Conservation (phyloP, 2,329 filamentous ascomycete genomes). For the Tolypocladium sp. region DNA sequence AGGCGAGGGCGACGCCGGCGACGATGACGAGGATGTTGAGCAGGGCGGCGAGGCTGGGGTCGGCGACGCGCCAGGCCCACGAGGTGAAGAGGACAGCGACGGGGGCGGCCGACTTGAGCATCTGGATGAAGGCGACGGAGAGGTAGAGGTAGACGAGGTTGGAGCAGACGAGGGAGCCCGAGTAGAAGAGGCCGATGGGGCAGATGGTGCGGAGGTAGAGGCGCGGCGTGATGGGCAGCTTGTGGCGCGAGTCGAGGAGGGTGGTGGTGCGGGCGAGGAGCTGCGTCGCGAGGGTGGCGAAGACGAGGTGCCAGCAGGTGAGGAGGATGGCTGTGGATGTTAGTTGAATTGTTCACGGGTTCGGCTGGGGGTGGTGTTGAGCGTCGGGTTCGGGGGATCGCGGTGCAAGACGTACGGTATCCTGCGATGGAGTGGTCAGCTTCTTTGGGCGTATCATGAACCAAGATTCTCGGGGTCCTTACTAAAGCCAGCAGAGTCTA, state of each 20-base stretch:
- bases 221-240: slow-evolving; percentile 49
- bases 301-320: slow-evolving; percentile 59
- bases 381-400: not conserved
- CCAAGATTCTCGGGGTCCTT: slow-evolving; percentile 21
- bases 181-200: slow-evolving; percentile 59
- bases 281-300: slow-evolving; percentile 58
- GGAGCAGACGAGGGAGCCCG: slow-evolving; percentile 55
- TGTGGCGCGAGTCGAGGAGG: slow-evolving; percentile 54
- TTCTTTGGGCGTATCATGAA: not conserved
- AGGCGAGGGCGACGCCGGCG: slow-evolving; percentile 41
- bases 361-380: not conserved
- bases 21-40: slow-evolving; percentile 44
- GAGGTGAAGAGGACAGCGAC: slow-evolving; percentile 57
- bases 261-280: slow-evolving; percentile 54
- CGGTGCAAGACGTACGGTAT: slow-evolving; percentile 11
- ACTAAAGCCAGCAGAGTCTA: slow-evolving; percentile 68
- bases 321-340: slow-evolving; percentile 40
- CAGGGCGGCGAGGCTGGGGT: slow-evolving; percentile 34
- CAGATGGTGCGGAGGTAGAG: slow-evolving; percentile 55
- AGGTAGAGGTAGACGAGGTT: slow-evolving; percentile 62
- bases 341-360: not conserved
- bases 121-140: slow-evolving; percentile 60
- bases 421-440: slow-evolving; percentile 5
- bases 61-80: slow-evolving; percentile 48
- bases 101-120: slow-evolving; percentile 60